Evolutionary conservation across 768 basidiomycete genomes (phyloP).

Genomic region (Mycena polygramma): DNA sequence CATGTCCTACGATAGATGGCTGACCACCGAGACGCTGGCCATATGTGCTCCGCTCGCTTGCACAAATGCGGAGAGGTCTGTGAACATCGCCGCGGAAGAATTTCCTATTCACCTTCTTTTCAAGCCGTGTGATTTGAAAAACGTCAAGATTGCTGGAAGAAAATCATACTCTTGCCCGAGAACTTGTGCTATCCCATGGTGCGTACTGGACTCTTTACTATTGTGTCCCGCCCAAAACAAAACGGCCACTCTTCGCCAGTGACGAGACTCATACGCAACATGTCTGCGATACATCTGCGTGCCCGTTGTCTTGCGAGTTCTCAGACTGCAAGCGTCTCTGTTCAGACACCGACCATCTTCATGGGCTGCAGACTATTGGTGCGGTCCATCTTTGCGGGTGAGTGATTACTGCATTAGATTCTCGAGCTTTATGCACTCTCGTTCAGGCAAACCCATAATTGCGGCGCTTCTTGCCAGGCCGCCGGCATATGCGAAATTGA

Average conservation of each 20-base stretch:
- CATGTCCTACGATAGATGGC: conserved; percentile 52
- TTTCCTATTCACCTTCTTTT: conserved; percentile 23
- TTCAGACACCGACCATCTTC: conserved; percentile 62
- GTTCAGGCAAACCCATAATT: conserved; percentile 65
- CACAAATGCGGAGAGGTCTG: conserved; percentile 71
- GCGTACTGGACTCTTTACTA: not conserved
- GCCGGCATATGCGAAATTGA: conserved; percentile 71
- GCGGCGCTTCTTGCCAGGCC: conserved; percentile 55
- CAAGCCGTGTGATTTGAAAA: conserved; percentile 58
- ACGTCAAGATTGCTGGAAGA: conserved; percentile 43
- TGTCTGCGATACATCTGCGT: conserved; percentile 64
- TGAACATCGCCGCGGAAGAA: not conserved
- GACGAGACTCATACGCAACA: conserved; percentile 60
- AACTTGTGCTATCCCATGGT: conserved; percentile 60
- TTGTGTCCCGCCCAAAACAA: not conserved
- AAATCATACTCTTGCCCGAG: conserved; percentile 56
- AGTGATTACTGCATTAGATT: conserved; percentile 24
- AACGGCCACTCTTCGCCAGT: conserved; percentile 44
- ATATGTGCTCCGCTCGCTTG: conserved; percentile 64
- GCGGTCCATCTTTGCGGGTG: conserved; percentile 72
- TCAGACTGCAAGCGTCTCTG: conserved; percentile 64
- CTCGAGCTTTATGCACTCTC: not conserved
- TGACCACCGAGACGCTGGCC: conserved; percentile 62
- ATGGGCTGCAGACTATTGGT: conserved; percentile 53
- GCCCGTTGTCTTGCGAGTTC: conserved; percentile 66